Evolutionary conservation across 2,329 filamentous ascomycete species (phyloP).

Genomic region (Epichloe coenophiala): DNA sequence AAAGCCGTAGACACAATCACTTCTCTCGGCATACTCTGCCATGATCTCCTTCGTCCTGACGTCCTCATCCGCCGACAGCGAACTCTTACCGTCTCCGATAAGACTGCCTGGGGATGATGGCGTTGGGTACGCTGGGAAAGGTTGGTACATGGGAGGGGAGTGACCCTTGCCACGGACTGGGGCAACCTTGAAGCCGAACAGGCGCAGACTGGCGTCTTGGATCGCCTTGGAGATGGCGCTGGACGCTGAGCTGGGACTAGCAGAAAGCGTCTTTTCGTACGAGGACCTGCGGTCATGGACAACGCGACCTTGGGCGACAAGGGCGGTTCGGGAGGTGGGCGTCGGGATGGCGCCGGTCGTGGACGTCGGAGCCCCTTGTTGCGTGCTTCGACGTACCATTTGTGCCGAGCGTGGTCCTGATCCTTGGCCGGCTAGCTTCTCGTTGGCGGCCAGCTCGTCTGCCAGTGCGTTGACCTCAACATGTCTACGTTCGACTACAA

Average conservation of each 20-base stretch:
- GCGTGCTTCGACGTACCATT: constrained; percentile 64
- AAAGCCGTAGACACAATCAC: constrained; percentile 94
- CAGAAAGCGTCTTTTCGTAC: constrained; percentile 63
- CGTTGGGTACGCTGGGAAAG: constrained; percentile 75
- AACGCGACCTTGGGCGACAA: constrained; percentile 55
- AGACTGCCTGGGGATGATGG: constrained; percentile 47
- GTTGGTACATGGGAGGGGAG: constrained; percentile 66
- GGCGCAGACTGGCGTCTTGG: constrained; percentile 71
- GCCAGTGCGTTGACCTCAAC: constrained; percentile 96
- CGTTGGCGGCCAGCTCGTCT: constrained; percentile 81
- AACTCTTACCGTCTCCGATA: constrained; percentile 48
- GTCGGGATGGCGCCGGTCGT: constrained; percentile 55
- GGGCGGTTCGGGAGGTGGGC: constrained; percentile 56
- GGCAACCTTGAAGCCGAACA: constrained; percentile 59
- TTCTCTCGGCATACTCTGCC: constrained; percentile 83
- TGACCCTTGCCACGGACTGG: constrained; percentile 52
- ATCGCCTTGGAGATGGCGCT: constrained; percentile 92
- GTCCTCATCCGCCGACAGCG: constrained; percentile 60
- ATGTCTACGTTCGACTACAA: constrained; percentile 85
- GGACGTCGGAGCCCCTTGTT: constrained; percentile 58
- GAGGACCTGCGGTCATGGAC: constrained; percentile 67
- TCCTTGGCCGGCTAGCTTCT: constrained; percentile 40
- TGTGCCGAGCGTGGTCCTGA: constrained; percentile 44
- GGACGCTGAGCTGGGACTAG: constrained; percentile 57
- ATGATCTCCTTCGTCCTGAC: constrained; percentile 63